Base-by-base conservation (phyloP, 805 yeast genomes). In the Nakazawaea anatomiae region DNA sequence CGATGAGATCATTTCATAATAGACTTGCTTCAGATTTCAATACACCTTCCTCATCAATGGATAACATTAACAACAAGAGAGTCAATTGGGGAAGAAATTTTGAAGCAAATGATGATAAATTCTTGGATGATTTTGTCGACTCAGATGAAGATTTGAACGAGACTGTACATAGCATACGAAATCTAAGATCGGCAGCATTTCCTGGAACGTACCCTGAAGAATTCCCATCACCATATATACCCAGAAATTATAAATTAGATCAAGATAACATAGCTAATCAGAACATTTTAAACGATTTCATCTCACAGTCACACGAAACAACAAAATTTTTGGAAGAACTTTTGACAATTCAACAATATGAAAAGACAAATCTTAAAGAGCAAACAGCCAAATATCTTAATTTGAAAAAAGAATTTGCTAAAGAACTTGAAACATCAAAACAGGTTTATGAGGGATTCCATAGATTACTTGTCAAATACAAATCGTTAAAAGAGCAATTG, bases 361-460 rank as follows among this genome's bases (percentile, higher is more conserved):
- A 57, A 18, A 27, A 34, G 12, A 12, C 46, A 10, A 39, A 45
- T 14, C 39, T 38, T 27, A 34, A 47, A 9, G 55, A 57, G 44
- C 51, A 54, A 14, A 46, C 48, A 14, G 40, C 52, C 4, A 53
- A 58, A 45, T 70, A 63, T 48, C 25, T 49, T 1, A 47, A 57
- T 29, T 54, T 71, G 41, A 58, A 59, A 50, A 45, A 56, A 14
- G 67, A 65, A 35, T 67, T 64, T 50, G 52, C 68, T 4, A 56
- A 56, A 4, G 73, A 71, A 50, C 54, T 68, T 30, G 56, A 54
- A 29, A 62, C 57, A 27, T 60, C 63, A 18, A 64, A 62, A 52
- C 50, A 50, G 4, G 61, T 70, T 46, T 68, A 67, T 52, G 57
- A 65, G 44, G 64, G 66, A 8, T 71, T 70, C 54, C 56, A 64